Percentiles rank a stretch among this genome's conserved stretches.
phyloP scores from a whole-genome alignment of 2,329 filamentous ascomycete species.

The Verticillium isaacii region DNA sequence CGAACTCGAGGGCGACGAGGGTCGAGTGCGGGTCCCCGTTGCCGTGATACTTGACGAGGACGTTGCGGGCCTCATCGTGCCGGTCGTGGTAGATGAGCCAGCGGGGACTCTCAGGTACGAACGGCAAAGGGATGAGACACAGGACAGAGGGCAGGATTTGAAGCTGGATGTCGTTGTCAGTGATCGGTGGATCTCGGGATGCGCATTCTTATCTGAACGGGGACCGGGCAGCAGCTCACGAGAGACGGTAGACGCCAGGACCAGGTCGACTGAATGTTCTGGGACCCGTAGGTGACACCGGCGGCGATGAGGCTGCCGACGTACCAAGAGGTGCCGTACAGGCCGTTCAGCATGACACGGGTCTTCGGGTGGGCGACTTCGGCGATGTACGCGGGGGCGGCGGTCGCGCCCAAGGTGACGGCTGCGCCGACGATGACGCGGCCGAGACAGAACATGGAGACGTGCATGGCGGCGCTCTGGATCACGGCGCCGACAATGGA shows the following conservation, averaged over 20 bases:
- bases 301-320: not conserved
- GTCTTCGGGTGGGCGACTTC: not conserved
- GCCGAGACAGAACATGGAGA: slow-evolving; percentile 5
- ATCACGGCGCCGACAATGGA: slow-evolving; percentile 2
- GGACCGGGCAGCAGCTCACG: not conserved
- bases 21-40: slow-evolving; percentile 25
- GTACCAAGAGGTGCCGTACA: not conserved
- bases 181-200: not conserved
- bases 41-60: slow-evolving; percentile 35
- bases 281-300: slow-evolving; percentile 2
- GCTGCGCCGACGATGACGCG: not conserved
- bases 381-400: slow-evolving; percentile 1
- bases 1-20: slow-evolving; percentile 42
- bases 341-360: not conserved
- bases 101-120: slow-evolving; percentile 1
- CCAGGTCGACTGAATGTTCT: slow-evolving; percentile 1
- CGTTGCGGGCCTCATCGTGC: slow-evolving; percentile 26
- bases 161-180: not conserved
- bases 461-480: slow-evolving; percentile 2
- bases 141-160: not conserved
- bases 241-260: slow-evolving; percentile 1
- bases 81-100: slow-evolving; percentile 2
- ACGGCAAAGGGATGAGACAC: not conserved
- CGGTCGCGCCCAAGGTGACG: not conserved
- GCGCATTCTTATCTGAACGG: not conserved